Evolutionary conservation across 2,329 filamentous ascomycete species (phyloP).

Genomic region (Microascus cirrosus): DNA sequence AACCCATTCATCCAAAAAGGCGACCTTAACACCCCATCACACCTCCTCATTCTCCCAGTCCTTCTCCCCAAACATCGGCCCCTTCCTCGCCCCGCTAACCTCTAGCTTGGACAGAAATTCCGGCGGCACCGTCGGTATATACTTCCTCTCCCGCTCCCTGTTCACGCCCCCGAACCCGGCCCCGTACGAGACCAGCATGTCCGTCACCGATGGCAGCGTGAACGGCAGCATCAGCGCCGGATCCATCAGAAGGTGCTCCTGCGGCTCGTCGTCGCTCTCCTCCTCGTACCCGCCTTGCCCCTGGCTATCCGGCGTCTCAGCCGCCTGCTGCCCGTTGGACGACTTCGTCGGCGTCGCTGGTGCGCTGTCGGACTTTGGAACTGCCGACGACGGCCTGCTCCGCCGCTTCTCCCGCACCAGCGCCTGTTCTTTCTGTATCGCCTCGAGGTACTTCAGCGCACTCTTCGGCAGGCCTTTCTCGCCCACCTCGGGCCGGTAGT

Average conservation of each 20-base stretch:
- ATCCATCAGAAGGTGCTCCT: slow-evolving; percentile 70
- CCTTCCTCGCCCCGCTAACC: slow-evolving; percentile 34
- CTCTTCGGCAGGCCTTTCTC: slow-evolving; percentile 86
- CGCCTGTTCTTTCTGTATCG: slow-evolving; percentile 65
- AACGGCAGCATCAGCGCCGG: slow-evolving; percentile 90
- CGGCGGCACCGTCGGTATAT: slow-evolving; percentile 87
- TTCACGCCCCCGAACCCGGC: slow-evolving; percentile 91
- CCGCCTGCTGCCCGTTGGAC: slow-evolving; percentile 32
- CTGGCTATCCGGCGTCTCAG: slow-evolving; percentile 11
- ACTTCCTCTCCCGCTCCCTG: slow-evolving; percentile 82
- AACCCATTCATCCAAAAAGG: background rate
- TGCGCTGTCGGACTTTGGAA: slow-evolving; percentile 21
- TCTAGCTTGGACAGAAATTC: slow-evolving; percentile 90
- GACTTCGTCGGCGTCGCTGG: slow-evolving; percentile 31
- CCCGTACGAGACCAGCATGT: slow-evolving; percentile 93
- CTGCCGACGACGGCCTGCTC: slow-evolving; percentile 33
- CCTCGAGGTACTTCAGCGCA: slow-evolving; percentile 74
- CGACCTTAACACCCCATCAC: slow-evolving; percentile 11
- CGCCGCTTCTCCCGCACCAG: slow-evolving; percentile 43
- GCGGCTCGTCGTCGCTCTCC: slow-evolving; percentile 46
- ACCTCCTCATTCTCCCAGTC: slow-evolving; percentile 59
- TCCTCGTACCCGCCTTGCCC: slow-evolving; percentile 14
- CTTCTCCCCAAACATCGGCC: slow-evolving; percentile 49
- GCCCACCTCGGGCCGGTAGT: slow-evolving; percentile 89
- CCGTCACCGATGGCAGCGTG: slow-evolving; percentile 86